These are phyloP conservation scores for Boechera divaricarpa DNA, from an alignment of 345 rosid species.

Conservation along the genomic window DNA sequence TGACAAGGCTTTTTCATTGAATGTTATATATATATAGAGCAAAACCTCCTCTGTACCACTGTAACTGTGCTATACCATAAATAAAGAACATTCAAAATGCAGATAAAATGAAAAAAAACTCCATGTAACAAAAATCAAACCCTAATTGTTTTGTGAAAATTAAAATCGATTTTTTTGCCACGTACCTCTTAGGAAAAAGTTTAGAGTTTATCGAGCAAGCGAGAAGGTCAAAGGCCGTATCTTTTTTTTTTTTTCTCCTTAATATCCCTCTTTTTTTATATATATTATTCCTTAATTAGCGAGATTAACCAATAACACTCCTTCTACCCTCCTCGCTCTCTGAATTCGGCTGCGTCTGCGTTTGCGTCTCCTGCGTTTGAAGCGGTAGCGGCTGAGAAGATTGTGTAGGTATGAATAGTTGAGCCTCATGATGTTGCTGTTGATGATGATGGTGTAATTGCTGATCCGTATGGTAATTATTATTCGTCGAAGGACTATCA, in stretches of 20 bases:
- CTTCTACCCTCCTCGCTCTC: conserved; percentile 57
- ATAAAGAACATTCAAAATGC: conserved; percentile 36
- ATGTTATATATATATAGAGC: conserved; percentile 32
- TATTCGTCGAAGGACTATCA: conserved; percentile 32
- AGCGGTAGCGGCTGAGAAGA: conserved; percentile 44
- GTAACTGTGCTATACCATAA: conserved; percentile 29
- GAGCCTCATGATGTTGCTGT: conserved; percentile 33
- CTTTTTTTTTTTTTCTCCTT: not conserved
- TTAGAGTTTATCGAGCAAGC: conserved; percentile 22
- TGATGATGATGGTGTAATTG: conserved; percentile 44
- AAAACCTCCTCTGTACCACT: conserved; percentile 26
- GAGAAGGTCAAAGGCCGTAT: conserved; percentile 39
- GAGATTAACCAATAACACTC: conserved; percentile 42
- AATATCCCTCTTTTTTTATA: not conserved
- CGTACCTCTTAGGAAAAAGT: conserved; percentile 28
- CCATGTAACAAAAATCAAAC: not conserved
- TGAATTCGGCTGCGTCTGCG: conserved; percentile 49
- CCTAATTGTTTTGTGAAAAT: conserved; percentile 16
- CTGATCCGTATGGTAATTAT: conserved; percentile 53
- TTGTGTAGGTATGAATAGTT: conserved; percentile 40
- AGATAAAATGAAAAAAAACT: conserved; percentile 18
- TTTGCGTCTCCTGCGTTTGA: conserved; percentile 50
- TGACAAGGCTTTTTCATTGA: conserved; percentile 46
- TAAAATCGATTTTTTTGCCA: not conserved
- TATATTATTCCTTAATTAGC: conserved; percentile 31